Evolutionary conservation across 2,329 filamentous ascomycete species (phyloP).

Genomic region (Ceratocystis alfenasii): DNA sequence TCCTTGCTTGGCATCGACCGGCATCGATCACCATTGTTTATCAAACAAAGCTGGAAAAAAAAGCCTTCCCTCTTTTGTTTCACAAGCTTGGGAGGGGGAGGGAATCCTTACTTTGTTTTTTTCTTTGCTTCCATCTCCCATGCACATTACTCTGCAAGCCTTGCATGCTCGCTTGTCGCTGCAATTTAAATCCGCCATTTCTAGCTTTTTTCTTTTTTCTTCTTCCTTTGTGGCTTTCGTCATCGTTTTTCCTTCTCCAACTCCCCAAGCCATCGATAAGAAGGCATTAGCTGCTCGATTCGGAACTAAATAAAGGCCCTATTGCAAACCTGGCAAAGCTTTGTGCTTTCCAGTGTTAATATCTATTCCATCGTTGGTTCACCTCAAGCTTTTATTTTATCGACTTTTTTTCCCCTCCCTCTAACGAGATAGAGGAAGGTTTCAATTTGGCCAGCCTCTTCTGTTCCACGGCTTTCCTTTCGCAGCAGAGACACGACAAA

Average conservation of each 20-base stretch:
- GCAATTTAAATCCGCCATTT: background rate
- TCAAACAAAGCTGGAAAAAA: no score
- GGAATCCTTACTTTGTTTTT: slow-evolving; percentile 8
- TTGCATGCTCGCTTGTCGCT: slow-evolving; percentile 8
- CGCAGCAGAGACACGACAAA: background rate
- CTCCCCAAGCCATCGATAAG: background rate
- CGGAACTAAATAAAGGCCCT: no score
- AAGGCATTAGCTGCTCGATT: no score
- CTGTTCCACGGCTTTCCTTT: background rate
- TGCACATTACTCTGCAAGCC: background rate
- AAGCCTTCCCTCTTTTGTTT: background rate
- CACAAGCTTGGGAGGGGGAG: background rate
- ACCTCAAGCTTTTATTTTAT: background rate
- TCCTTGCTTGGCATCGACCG: no score
- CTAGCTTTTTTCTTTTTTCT: background rate
- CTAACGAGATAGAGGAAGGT: background rate
- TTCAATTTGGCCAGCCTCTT: background rate
- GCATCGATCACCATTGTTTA: no score
- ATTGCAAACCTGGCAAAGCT: no score
- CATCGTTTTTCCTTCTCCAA: background rate
- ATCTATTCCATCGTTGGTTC: no score
- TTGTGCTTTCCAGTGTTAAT: no score
- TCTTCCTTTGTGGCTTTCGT: slow-evolving; percentile 1
- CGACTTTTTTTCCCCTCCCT: background rate
- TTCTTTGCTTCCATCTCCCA: background rate